These are phyloP conservation scores for Annulohypoxylon moriforme DNA, from an alignment of 495 filamentous ascomycete genomes.

Conservation along the genomic window DNA sequence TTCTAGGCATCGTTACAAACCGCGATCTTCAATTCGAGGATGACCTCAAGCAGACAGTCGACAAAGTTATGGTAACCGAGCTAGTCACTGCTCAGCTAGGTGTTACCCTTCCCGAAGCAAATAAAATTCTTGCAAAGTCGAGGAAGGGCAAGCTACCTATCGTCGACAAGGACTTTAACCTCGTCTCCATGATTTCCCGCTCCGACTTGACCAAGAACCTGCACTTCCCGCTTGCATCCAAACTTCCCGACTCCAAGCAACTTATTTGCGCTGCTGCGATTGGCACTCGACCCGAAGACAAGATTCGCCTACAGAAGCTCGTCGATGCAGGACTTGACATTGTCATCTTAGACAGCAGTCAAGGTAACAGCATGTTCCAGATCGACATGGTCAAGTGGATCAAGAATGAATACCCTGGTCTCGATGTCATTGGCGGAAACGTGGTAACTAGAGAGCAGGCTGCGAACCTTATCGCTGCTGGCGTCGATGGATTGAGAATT, in stretches of 20 bases:
- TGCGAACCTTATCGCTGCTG: slow-evolving; percentile 89
- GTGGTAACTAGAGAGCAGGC: slow-evolving; percentile 97
- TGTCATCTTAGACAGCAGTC: slow-evolving; percentile 92
- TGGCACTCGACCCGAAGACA: slow-evolving; percentile 93
- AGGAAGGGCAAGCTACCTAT: slow-evolving; percentile 99
- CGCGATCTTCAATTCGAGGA: slow-evolving; percentile 97
- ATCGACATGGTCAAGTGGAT: slow-evolving; percentile 96
- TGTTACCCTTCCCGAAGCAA: slow-evolving; percentile 87
- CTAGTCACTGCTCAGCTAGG: slow-evolving; percentile 90
- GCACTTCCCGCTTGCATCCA: slow-evolving; percentile 95
- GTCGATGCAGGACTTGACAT: slow-evolving; percentile 97
- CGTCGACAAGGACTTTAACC: slow-evolving; percentile 85
- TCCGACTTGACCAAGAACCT: slow-evolving; percentile 99
- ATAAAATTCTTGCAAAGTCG: slow-evolving; percentile 89
- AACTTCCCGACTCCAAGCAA: slow-evolving; percentile 97
- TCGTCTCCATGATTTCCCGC: slow-evolving; percentile 94
- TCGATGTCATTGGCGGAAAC: slow-evolving; percentile 98
- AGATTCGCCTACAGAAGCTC: slow-evolving; percentile 82
- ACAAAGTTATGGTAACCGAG: slow-evolving; percentile 94
- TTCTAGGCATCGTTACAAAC: slow-evolving; percentile 96
- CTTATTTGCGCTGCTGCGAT: slow-evolving; percentile 95
- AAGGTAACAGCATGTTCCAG: slow-evolving; percentile 98
- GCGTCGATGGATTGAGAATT: slow-evolving; percentile 95
- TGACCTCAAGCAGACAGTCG: slow-evolving; percentile 76
- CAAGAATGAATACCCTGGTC: slow-evolving; percentile 82